Evolutionary conservation across 2,329 filamentous ascomycete genomes (phyloP).

Genomic region (Aspergillus tubingensis): DNA sequence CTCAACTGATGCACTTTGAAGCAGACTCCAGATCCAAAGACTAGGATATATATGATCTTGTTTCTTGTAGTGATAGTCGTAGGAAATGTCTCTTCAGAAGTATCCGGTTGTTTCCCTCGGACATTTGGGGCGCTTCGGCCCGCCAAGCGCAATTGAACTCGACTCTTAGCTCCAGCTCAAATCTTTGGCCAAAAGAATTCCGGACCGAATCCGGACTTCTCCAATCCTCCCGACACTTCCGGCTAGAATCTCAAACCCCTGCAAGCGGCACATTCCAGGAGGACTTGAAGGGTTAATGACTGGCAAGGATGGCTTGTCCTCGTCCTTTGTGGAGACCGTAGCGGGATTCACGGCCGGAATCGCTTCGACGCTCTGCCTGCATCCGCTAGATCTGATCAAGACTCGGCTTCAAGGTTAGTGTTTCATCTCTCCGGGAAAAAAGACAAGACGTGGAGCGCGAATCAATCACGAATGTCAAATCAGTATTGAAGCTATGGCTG

Average conservation of each 20-base stretch:
- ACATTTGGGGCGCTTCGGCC: slow-evolving; percentile 3
- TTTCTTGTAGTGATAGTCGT: background rate
- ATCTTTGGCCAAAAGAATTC: background rate
- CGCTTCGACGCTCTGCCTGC: slow-evolving; percentile 80
- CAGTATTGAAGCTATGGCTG: background rate
- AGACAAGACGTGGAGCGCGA: background rate
- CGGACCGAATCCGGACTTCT: background rate
- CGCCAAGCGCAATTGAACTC: slow-evolving; percentile 10
- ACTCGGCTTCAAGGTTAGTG: slow-evolving; percentile 82
- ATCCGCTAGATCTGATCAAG: slow-evolving; percentile 94
- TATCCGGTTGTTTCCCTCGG: background rate
- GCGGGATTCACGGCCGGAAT: slow-evolving; percentile 89
- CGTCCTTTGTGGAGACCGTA: slow-evolving; percentile 80
- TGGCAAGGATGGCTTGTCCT: slow-evolving; percentile 61
- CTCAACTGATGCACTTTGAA: background rate
- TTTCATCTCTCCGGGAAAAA: background rate
- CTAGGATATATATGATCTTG: background rate
- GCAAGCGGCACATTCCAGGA: slow-evolving; percentile 4
- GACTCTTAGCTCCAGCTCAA: background rate
- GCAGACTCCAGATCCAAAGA: background rate
- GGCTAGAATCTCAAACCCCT: slow-evolving; percentile 2
- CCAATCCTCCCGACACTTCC: background rate
- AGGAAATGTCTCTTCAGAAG: background rate
- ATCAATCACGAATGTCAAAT: background rate
- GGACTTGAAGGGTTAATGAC: slow-evolving; percentile 41